Evolutionary conservation across 164 flowering plant species (phyloP).

Genomic region (Protea cynaroides): DNA sequence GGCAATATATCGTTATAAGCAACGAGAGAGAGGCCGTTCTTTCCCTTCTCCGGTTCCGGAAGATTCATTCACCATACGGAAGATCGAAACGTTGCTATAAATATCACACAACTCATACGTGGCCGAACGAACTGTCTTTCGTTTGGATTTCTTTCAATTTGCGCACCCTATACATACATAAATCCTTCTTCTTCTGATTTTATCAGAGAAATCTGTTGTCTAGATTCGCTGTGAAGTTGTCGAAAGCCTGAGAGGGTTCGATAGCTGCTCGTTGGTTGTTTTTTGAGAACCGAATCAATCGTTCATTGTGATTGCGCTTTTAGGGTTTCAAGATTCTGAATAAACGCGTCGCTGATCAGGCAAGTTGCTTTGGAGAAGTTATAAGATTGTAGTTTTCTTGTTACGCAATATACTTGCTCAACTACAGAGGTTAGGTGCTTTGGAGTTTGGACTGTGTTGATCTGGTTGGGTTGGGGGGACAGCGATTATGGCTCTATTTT

Average conservation of each 20-base stretch:
- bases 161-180: conserved; percentile 4
- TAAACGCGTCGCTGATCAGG: conserved; percentile 6
- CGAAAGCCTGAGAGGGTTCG: conserved; percentile 1
- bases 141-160: conserved; percentile 1
- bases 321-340: conserved; percentile 6
- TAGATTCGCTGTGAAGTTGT: not conserved
- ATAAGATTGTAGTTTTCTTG: not conserved
- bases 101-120: not conserved
- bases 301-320: not conserved
- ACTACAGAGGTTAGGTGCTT: too few relatives aligned
- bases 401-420: not conserved
- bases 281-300: not conserved
- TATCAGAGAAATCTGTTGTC: not conserved
- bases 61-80: not conserved
- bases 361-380: not conserved
- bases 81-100: not conserved
- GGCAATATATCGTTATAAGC: not conserved
- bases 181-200: not conserved
- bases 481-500: too few relatives aligned
- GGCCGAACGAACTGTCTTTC: not conserved
- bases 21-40: not conserved
- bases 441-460: not conserved
- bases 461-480: too few relatives aligned
- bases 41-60: not conserved
- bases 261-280: not conserved